Percentiles rank a stretch among this genome's conserved stretches.
Conservation (phyloP, 2,329 filamentous ascomycete genomes). For the Paracoccidioides brasiliensis region DNA sequence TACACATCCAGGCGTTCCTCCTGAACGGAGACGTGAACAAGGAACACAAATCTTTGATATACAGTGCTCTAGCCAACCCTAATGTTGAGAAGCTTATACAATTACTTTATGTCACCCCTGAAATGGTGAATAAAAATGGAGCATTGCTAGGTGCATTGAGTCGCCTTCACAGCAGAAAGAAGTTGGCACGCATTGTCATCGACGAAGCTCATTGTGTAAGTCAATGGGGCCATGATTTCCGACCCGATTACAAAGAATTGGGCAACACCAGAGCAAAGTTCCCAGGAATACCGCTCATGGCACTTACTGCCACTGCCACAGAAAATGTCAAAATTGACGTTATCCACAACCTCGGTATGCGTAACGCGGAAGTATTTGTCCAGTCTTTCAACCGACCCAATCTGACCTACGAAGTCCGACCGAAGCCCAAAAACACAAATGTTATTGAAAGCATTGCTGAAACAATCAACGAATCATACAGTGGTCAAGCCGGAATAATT, state of each 20-base stretch:
- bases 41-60: constrained; percentile 52
- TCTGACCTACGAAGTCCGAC: constrained; percentile 70
- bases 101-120: constrained; percentile 87
- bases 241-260: constrained; percentile 84
- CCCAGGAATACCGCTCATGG: constrained; percentile 76
- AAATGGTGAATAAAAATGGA: constrained; percentile 81
- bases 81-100: constrained; percentile 67
- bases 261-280: constrained; percentile 61
- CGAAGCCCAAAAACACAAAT: constrained; percentile 51
- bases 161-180: constrained; percentile 53
- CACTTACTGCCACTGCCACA: constrained; percentile 88
- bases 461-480: constrained; percentile 56
- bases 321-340: constrained; percentile 85
- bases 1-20: constrained; percentile 65
- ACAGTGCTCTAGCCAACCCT: constrained; percentile 47
- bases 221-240: constrained; percentile 97
- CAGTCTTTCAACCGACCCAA: constrained; percentile 98
- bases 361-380: constrained; percentile 62
- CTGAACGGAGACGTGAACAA: constrained; percentile 64
- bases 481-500: constrained; percentile 69
- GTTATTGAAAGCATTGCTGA: constrained; percentile 41
- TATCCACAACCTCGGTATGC: constrained; percentile 78
- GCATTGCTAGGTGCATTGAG: constrained; percentile 53
- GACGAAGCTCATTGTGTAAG: constrained; percentile 99
- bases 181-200: constrained; percentile 82